Evolutionary conservation across 2,329 filamentous ascomycete species (phyloP).

Genomic region (Ophiocordyceps unilateralis): DNA sequence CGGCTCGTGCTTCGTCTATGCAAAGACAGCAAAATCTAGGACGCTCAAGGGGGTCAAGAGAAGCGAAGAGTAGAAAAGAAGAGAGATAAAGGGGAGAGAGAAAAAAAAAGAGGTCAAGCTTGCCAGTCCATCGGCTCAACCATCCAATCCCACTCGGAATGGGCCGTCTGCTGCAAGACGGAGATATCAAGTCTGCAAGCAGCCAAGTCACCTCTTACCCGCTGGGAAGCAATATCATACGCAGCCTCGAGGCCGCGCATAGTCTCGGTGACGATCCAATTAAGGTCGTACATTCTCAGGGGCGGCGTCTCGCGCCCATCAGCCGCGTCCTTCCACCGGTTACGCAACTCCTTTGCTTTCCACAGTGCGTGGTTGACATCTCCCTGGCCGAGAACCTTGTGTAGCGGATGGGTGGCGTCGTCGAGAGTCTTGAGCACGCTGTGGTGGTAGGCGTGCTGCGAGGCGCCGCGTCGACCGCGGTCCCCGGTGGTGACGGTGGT

Average conservation of each 20-base stretch:
- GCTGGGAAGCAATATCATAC: slow-evolving; percentile 30
- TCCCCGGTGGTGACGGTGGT: slow-evolving; percentile 22
- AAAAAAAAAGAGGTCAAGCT: too few relatives aligned
- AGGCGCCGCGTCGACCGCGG: background rate
- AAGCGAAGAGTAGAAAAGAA: too few relatives aligned
- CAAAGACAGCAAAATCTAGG: too few relatives aligned
- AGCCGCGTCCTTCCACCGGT: slow-evolving; percentile 55
- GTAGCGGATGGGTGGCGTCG: slow-evolving; percentile 36
- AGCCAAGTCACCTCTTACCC: slow-evolving; percentile 24
- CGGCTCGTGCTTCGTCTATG: too few relatives aligned
- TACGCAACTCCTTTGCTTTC: slow-evolving; percentile 52
- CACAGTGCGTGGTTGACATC: slow-evolving; percentile 40
- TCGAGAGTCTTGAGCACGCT: slow-evolving; percentile 50
- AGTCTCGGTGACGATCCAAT: slow-evolving; percentile 38
- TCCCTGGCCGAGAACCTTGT: slow-evolving; percentile 33
- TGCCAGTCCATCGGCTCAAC: slow-evolving; percentile 23
- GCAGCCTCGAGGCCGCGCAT: slow-evolving; percentile 42
- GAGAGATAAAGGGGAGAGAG: too few relatives aligned
- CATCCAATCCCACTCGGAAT: slow-evolving; percentile 21
- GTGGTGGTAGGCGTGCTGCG: slow-evolving; percentile 47
- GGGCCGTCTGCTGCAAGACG: too few relatives aligned
- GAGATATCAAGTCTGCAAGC: slow-evolving; percentile 22
- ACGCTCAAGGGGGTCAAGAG: too few relatives aligned
- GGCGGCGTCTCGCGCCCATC: slow-evolving; percentile 20
- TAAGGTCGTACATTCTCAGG: slow-evolving; percentile 44